Conservation (phyloP, 148 eudicot species). For the Amaranthus hypochondriacus region DNA sequence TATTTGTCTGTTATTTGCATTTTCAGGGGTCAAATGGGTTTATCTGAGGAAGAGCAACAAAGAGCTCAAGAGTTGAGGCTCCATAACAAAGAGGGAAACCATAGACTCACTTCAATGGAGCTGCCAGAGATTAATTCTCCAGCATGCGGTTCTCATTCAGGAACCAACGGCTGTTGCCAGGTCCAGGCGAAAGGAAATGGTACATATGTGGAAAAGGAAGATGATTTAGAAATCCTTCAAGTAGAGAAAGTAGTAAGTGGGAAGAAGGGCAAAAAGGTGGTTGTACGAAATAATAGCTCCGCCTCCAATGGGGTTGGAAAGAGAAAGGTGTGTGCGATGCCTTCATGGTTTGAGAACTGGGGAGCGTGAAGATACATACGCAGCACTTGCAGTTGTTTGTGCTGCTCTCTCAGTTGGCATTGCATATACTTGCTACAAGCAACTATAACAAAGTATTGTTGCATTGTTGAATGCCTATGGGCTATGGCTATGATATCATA, state of each 20-base stretch:
- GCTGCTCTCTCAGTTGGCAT: slow-evolving; percentile 73
- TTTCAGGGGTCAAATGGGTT: slow-evolving; percentile 94
- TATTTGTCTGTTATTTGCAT: background rate
- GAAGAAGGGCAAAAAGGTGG: slow-evolving; percentile 42
- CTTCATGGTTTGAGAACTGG: slow-evolving; percentile 86
- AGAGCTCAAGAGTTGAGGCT: slow-evolving; percentile 62
- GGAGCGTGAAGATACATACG: slow-evolving; percentile 93
- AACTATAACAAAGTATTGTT: slow-evolving; percentile 24
- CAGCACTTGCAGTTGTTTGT: slow-evolving; percentile 68
- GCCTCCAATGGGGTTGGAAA: slow-evolving; percentile 37
- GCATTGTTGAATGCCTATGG: slow-evolving; percentile 2
- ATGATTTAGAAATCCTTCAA: slow-evolving; percentile 20
- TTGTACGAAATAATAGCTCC: slow-evolving; percentile 37
- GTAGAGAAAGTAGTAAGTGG: slow-evolving; percentile 30
- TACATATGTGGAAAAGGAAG: slow-evolving; percentile 30
- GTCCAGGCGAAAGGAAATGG: slow-evolving; percentile 43
- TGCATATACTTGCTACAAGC: slow-evolving; percentile 67
- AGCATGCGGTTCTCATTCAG: slow-evolving; percentile 32
- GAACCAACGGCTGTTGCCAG: slow-evolving; percentile 47
- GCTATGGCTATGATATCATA: slow-evolving; percentile 25
- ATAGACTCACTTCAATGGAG: slow-evolving; percentile 16
- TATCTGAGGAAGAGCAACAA: slow-evolving; percentile 86
- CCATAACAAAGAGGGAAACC: slow-evolving; percentile 33
- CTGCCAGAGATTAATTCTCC: slow-evolving; percentile 18
- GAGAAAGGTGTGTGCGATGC: slow-evolving; percentile 64